Conservation (phyloP, 495 filamentous ascomycete species). For the Astrocystis sublimbata region DNA sequence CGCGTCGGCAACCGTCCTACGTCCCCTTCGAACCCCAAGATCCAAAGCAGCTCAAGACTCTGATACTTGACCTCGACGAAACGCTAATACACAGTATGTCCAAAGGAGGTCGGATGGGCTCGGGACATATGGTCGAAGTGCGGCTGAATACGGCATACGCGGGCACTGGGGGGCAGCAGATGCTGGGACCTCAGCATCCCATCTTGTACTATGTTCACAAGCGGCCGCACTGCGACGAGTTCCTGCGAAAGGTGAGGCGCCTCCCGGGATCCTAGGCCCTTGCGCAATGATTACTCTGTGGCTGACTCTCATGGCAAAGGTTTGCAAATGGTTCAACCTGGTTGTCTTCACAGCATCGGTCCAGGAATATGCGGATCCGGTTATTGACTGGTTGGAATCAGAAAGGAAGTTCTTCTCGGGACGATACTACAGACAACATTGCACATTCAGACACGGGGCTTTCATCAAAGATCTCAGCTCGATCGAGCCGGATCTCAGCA, state of each 20-base stretch:
- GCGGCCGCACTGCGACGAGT: constrained; percentile 94
- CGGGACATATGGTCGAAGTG: constrained; percentile 98
- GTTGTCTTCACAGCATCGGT: constrained; percentile 96
- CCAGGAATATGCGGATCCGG: constrained; percentile 97
- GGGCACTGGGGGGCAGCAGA: constrained; percentile 62
- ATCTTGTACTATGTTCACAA: constrained; percentile 99
- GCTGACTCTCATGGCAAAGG: constrained; percentile 40
- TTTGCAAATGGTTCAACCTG: constrained; percentile 98
- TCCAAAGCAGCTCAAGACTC: constrained; percentile 72
- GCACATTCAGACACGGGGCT: constrained; percentile 89
- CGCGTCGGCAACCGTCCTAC: constrained; percentile 81
- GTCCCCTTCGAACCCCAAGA: constrained; percentile 50
- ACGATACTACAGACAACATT: constrained; percentile 93
- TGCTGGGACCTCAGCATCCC: constrained; percentile 83
- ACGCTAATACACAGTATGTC: constrained; percentile 97
- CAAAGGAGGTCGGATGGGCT: constrained; percentile 92
- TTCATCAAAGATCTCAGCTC: constrained; percentile 98
- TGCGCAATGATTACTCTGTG: neutral
- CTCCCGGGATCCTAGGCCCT: neutral
- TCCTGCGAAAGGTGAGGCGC: constrained; percentile 73
- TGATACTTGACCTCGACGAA: constrained; percentile 95
- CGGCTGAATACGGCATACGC: constrained; percentile 70
- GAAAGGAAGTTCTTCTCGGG: constrained; percentile 93
- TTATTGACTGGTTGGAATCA: constrained; percentile 97
- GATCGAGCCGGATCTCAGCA: constrained; percentile 93